A percentile compares a stretch with the other conserved stretches of the same genome.
These are phyloP conservation scores for Pythium biforme DNA, from an alignment of 352 stramenopile genomes.

Conservation along the genomic window DNA sequence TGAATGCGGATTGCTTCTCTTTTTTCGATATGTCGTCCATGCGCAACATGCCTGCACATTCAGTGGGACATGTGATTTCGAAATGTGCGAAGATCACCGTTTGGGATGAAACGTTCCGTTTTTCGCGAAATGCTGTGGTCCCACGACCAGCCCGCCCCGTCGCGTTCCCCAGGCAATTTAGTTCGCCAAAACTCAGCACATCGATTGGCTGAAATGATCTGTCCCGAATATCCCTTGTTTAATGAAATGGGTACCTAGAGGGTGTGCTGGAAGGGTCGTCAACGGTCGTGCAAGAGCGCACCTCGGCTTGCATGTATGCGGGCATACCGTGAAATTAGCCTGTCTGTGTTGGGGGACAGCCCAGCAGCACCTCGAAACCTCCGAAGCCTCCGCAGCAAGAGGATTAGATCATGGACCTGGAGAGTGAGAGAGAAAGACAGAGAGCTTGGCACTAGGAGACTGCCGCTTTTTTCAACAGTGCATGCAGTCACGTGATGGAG, in stretches of 20 bases:
- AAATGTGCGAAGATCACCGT: neutral
- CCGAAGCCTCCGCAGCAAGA: no score
- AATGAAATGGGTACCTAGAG: neutral
- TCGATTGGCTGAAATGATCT: constrained; percentile 15
- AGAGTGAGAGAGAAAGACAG: no score
- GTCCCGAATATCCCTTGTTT: constrained; percentile 4
- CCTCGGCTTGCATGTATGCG: no score
- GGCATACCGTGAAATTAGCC: no score
- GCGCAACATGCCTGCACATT: neutral
- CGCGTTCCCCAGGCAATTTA: constrained; percentile 6
- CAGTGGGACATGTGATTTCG: neutral
- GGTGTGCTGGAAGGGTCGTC: neutral
- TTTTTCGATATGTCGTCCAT: neutral
- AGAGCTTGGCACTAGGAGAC: no score
- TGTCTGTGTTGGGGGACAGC: no score
- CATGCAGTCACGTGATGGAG: no score
- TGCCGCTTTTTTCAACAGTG: no score
- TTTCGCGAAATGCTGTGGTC: neutral
- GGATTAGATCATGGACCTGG: no score
- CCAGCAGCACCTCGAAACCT: no score
- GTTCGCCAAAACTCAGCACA: constrained; percentile 13
- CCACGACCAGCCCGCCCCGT: neutral
- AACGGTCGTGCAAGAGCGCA: neutral
- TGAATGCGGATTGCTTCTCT: neutral
- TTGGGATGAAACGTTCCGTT: neutral